Evolutionary conservation across 75 land plant genomes (phyloP), one percentile per base, ranked within the genome.

Genomic region (Adiantum capillusveneris): DNA sequence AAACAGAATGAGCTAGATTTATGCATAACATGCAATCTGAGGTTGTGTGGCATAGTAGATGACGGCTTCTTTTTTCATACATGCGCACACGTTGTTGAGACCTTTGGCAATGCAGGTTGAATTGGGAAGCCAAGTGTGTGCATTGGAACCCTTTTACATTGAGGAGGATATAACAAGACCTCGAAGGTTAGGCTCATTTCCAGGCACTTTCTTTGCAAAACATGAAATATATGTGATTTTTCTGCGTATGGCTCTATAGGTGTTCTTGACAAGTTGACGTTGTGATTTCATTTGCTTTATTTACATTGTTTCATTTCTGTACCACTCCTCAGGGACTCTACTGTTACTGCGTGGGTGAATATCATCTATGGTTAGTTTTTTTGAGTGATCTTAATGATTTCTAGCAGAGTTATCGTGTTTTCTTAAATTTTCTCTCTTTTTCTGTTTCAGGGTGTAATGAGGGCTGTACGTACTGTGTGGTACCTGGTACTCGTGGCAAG

Each of bases 401-500:
- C n/a, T n/a, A n/a, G n/a, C n/a, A n/a, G n/a, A n/a, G n/a, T n/a
- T n/a, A n/a, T n/a, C n/a, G n/a, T n/a, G n/a, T n/a, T n/a, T n/a
- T 21, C 50, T 46, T n/a, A 46, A 14, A 6, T 46, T 18, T 46
- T 18, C 5, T 46, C 17, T 46, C 14, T 9, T 41, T 46, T 24
- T 25, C 14, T 53, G 14, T 25, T 1, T 9, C 28, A 53, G 55
- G 55, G 6, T 53, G 55, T 53, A 53, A 53, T 53, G 55, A 53
- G 28, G 55, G 55, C 14, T 53, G 55, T 25, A 53, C 55, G 2
- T 53, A 53, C 24, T 53, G 55, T 53, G 55, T 53, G 2, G 55
- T 53, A 14, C 55, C 55, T 22, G 55, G 55, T 6, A 53, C 55
- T 53, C 55, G 55, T 19, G 55, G 55, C 55, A 53, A 26, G 29